Evolutionary conservation across 139 green algal species (phyloP).

Genomic region (Picochlorum costavermella): DNA sequence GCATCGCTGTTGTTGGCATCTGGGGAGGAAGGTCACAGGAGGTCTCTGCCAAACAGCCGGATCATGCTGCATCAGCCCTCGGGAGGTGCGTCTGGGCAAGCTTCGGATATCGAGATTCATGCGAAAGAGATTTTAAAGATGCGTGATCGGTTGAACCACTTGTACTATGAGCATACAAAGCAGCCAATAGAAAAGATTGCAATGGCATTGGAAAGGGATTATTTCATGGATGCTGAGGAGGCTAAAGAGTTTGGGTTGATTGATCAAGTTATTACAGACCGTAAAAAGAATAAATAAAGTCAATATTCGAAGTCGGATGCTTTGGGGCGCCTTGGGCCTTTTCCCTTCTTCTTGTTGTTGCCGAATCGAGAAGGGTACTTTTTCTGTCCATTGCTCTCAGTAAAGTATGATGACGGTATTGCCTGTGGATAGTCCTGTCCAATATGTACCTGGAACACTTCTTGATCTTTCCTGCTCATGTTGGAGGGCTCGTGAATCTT

Average conservation of each 20-base stretch:
- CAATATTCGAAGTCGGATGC: not conserved
- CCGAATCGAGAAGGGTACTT: not conserved
- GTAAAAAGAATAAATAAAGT: not conserved
- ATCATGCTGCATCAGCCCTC: constrained; percentile 97
- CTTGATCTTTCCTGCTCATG: constrained; percentile 59
- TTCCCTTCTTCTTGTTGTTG: not conserved
- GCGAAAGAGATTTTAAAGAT: constrained; percentile 84
- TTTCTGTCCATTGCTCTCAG: not conserved
- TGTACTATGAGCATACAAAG: constrained; percentile 81
- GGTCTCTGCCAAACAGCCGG: constrained; percentile 75
- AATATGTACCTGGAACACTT: constrained; percentile 49
- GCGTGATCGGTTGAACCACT: constrained; percentile 54
- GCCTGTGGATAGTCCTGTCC: constrained; percentile 57
- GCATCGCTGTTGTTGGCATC: constrained; percentile 81
- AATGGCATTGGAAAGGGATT: constrained; percentile 72
- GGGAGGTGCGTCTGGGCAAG: constrained; percentile 78
- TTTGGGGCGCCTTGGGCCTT: constrained; percentile 1
- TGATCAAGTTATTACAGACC: constrained; percentile 66
- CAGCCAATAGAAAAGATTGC: constrained; percentile 34
- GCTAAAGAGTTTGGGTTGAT: constrained; percentile 75
- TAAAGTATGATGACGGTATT: constrained; percentile 19
- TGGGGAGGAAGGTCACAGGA: constrained; percentile 61
- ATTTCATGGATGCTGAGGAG: constrained; percentile 71
- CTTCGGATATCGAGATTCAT: constrained; percentile 85
- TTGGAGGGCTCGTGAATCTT: constrained; percentile 72